Evolutionary conservation across 352 stramenopile species (phyloP).

Genomic region (Phytophthora boehmeriae): DNA sequence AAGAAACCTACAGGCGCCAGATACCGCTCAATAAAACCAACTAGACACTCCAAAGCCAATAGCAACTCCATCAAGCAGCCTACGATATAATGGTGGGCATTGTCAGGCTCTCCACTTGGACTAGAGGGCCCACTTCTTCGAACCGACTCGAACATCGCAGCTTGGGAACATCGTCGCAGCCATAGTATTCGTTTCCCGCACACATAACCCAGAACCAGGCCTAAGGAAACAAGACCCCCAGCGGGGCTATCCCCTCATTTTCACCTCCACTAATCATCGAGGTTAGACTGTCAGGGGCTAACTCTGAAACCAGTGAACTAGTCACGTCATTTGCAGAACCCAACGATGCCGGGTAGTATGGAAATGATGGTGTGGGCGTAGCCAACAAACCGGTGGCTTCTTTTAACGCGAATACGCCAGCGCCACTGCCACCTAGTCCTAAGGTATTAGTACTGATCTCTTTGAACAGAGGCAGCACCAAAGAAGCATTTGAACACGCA

Average conservation of each 20-base stretch:
- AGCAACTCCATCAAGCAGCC: conserved; percentile 52
- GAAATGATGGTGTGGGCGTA: neutral
- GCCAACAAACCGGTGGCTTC: conserved; percentile 35
- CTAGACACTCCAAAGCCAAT: conserved; percentile 53
- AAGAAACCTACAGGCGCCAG: conserved; percentile 44
- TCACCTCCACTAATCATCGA: conserved; percentile 3
- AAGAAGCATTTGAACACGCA: conserved; percentile 50
- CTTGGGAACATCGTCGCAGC: conserved; percentile 28
- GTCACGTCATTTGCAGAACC: conserved; percentile 14
- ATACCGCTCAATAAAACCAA: conserved; percentile 32
- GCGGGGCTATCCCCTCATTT: conserved; percentile 9
- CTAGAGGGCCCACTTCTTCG: conserved; percentile 3
- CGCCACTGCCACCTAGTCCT: conserved; percentile 14
- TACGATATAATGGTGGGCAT: conserved; percentile 46
- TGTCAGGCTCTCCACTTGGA: conserved; percentile 19
- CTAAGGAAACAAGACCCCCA: conserved; percentile 19
- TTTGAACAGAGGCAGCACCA: conserved; percentile 43
- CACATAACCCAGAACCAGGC: conserved; percentile 12
- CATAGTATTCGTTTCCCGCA: conserved; percentile 21
- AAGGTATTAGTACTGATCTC: conserved; percentile 31
- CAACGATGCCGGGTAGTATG: conserved; percentile 36
- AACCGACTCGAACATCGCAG: conserved; percentile 28
- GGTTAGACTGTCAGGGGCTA: conserved; percentile 18
- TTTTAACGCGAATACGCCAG: conserved; percentile 39
- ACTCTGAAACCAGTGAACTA: conserved; percentile 9